Percentiles rank a stretch among this genome's conserved stretches.
Conservation (phyloP, 768 basidiomycete genomes). For the Agrocybe pediades region DNA sequence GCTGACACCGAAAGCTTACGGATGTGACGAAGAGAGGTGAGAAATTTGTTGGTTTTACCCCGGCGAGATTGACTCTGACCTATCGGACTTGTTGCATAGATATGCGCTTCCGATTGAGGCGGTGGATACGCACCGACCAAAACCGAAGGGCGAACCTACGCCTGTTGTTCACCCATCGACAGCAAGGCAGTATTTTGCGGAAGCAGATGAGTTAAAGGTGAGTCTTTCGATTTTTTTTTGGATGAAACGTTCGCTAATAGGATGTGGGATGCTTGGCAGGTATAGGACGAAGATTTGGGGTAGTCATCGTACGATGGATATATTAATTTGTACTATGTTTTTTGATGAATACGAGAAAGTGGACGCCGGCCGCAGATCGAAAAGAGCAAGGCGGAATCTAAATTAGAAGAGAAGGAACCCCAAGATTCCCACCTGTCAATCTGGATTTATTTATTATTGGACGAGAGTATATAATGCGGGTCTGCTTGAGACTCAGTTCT, state of each 20-base stretch:
- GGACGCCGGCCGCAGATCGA: neutral
- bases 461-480: neutral
- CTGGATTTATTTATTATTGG: neutral
- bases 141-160: constrained; percentile 43
- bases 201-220: neutral
- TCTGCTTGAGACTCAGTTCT: neutral
- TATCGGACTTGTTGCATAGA: constrained; percentile 35
- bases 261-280: neutral
- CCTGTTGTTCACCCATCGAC: constrained; percentile 32
- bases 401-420: constrained; percentile 17
- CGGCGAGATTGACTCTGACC: neutral
- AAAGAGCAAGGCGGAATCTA: constrained; percentile 15
- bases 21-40: constrained; percentile 95
- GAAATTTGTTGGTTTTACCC: constrained; percentile 12
- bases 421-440: constrained; percentile 22
- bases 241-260: neutral
- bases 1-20: constrained; percentile 96
- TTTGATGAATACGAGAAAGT: neutral
- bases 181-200: constrained; percentile 47
- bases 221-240: neutral
- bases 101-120: constrained; percentile 90
- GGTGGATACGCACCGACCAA: constrained; percentile 89
- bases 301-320: neutral
- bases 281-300: neutral
- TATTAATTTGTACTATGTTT: neutral